These are phyloP conservation scores for Whalleya microplaca DNA, from an alignment of 2,329 filamentous ascomycete species.

Conservation along the genomic window DNA sequence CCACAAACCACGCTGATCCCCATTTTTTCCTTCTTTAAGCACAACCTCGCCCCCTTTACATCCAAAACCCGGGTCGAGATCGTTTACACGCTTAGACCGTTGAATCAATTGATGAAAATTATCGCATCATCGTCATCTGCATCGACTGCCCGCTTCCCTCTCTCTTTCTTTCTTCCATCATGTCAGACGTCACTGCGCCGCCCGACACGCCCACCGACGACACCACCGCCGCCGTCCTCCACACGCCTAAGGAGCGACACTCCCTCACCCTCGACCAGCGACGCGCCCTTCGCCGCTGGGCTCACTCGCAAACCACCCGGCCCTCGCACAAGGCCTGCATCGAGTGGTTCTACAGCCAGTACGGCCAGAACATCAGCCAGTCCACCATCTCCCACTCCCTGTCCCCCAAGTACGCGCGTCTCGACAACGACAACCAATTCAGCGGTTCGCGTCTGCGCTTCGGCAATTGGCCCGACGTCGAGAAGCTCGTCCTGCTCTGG, in stretches of 20 bases:
- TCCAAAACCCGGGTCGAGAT: slow-evolving; percentile 35
- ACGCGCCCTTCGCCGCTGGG: slow-evolving; percentile 63
- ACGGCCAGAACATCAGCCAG: slow-evolving; percentile 64
- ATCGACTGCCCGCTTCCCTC: slow-evolving; percentile 8
- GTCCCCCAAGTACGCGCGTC: slow-evolving; percentile 63
- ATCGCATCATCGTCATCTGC: slow-evolving; percentile 19
- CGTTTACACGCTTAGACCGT: slow-evolving; percentile 40
- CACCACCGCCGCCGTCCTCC: slow-evolving; percentile 9
- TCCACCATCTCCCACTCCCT: slow-evolving; percentile 66
- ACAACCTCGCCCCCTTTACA: slow-evolving; percentile 37
- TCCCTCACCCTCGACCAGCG: slow-evolving; percentile 66
- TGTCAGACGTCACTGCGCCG: slow-evolving; percentile 33
- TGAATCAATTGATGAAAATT: slow-evolving; percentile 33
- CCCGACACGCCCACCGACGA: slow-evolving; percentile 24
- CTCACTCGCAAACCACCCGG: slow-evolving; percentile 57
- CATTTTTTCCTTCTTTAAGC: slow-evolving; percentile 37
- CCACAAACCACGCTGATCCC: slow-evolving; percentile 28
- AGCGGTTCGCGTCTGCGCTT: slow-evolving; percentile 66
- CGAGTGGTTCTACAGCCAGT: slow-evolving; percentile 63
- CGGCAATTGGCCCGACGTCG: slow-evolving; percentile 66
- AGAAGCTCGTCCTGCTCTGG: slow-evolving; percentile 85
- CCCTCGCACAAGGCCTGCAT: slow-evolving; percentile 66
- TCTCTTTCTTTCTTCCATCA: slow-evolving; percentile 20
- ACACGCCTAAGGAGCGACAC: slow-evolving; percentile 54
- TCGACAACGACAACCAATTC: slow-evolving; percentile 64